Percentiles rank a stretch among this genome's conserved stretches.
These are phyloP conservation scores for Globisporangium emineosum DNA, from an alignment of 352 stramenopile genomes.

Conservation along the genomic window DNA sequence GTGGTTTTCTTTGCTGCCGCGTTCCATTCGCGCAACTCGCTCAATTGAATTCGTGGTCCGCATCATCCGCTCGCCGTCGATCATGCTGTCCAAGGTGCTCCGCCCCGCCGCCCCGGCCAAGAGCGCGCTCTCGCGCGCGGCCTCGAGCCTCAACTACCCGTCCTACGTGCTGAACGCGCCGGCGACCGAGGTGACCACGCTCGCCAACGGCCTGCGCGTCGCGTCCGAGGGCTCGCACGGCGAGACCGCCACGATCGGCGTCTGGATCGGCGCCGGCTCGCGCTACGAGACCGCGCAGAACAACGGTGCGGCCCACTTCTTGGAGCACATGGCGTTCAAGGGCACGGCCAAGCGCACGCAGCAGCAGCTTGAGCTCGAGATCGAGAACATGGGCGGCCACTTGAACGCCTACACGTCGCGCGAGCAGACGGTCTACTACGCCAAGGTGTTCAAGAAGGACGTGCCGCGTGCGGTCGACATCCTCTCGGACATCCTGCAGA, in stretches of 20 bases:
- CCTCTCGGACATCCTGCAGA: constrained; percentile 98
- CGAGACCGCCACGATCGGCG: constrained; percentile 98
- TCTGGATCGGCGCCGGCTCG: constrained; percentile 95
- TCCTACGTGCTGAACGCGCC: constrained; percentile 92
- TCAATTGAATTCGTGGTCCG: constrained; percentile 23
- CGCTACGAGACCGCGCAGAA: constrained; percentile 98
- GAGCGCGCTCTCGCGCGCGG: constrained; percentile 49
- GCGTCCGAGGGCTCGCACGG: constrained; percentile 96
- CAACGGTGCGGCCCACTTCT: constrained; percentile 99
- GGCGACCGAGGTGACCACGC: constrained; percentile 95
- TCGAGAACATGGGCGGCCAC: constrained; percentile 99
- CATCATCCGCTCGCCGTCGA: constrained; percentile 4
- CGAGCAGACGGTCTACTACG: constrained; percentile 99
- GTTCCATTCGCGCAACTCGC: constrained; percentile 10
- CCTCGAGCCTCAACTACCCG: constrained; percentile 74
- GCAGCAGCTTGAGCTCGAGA: constrained; percentile 98
- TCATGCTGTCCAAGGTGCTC: constrained; percentile 73
- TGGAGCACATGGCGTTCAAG: constrained; percentile 99
- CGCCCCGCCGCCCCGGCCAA: constrained; percentile 33
- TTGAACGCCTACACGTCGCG: constrained; percentile 99
- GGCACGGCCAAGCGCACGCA: constrained; percentile 96
- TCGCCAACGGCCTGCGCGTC: constrained; percentile 96
- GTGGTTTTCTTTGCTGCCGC: constrained; percentile 16
- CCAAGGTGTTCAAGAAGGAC: constrained; percentile 99
- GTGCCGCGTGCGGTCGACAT: constrained; percentile 97